phyloP scores from a whole-genome alignment of 257 asterid species.

The Galeopsis tetrahit region DNA sequence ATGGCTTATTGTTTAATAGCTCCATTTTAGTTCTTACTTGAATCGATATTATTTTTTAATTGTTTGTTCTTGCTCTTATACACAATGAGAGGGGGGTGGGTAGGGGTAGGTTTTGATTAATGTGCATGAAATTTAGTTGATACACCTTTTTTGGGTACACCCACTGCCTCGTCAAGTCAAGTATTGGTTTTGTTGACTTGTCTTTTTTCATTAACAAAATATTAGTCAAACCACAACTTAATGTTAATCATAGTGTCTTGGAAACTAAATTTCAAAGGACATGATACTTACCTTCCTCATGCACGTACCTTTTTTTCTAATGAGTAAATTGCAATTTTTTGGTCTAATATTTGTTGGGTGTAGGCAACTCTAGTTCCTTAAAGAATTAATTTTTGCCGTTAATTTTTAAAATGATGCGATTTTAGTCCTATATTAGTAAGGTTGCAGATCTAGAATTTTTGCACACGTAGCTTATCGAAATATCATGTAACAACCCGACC shows the following conservation, averaged over 20 bases:
- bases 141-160: constrained; percentile 55
- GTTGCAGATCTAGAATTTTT: no score
- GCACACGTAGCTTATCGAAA: no score
- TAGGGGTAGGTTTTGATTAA: constrained; percentile 23
- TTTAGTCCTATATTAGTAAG: no score
- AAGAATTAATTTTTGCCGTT: no score
- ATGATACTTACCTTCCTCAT: not conserved
- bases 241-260: not conserved
- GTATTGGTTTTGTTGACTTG: constrained; percentile 49
- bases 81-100: not conserved
- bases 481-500: no score
- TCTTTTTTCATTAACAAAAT: constrained; percentile 6
- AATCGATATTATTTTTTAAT: not conserved
- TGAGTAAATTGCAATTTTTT: no score
- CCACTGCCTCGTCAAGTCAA: constrained; percentile 48
- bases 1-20: constrained; percentile 25
- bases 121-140: constrained; percentile 47
- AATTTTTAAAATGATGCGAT: no score
- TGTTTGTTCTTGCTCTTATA: constrained; percentile 41
- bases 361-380: no score
- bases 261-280: constrained; percentile 7
- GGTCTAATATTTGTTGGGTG: no score
- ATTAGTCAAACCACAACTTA: not conserved
- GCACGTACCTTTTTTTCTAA: no score
- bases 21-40: constrained; percentile 34